These are phyloP conservation scores for Saraca asoca DNA, from an alignment of 331 rosid species.

Conservation along the genomic window DNA sequence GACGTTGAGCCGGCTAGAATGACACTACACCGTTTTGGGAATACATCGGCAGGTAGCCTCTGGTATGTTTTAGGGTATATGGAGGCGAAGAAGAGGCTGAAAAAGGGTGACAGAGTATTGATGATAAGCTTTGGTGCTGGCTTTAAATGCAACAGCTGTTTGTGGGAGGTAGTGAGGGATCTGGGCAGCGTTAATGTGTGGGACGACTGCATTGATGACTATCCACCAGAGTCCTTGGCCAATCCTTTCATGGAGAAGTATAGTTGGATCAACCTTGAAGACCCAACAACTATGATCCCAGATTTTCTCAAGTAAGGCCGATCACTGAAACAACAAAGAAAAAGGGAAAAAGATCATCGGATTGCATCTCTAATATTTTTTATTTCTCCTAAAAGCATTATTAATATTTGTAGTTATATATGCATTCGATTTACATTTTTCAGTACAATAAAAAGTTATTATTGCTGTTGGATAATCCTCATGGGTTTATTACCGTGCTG, in stretches of 20 bases:
- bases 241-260: constrained; percentile 77
- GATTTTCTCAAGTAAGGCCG: constrained; percentile 41
- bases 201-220: constrained; percentile 65
- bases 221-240: constrained; percentile 56
- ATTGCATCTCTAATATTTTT: no score
- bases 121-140: constrained; percentile 96
- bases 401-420: no score
- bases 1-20: constrained; percentile 90
- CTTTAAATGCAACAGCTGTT: constrained; percentile 87
- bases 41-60: constrained; percentile 80
- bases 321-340: neutral
- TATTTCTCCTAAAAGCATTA: no score
- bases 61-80: constrained; percentile 90
- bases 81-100: constrained; percentile 91
- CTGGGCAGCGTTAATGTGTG: constrained; percentile 59
- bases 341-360: neutral
- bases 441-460: constrained; percentile 43
- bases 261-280: constrained; percentile 75
- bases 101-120: constrained; percentile 56
- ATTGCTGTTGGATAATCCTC: constrained; percentile 44
- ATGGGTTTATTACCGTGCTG: constrained; percentile 41
- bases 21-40: constrained; percentile 90
- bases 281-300: constrained; percentile 37
- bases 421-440: no score
- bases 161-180: constrained; percentile 80